phyloP scores from a whole-genome alignment of 148 eudicot species.

The Selenicereus undatus region DNA sequence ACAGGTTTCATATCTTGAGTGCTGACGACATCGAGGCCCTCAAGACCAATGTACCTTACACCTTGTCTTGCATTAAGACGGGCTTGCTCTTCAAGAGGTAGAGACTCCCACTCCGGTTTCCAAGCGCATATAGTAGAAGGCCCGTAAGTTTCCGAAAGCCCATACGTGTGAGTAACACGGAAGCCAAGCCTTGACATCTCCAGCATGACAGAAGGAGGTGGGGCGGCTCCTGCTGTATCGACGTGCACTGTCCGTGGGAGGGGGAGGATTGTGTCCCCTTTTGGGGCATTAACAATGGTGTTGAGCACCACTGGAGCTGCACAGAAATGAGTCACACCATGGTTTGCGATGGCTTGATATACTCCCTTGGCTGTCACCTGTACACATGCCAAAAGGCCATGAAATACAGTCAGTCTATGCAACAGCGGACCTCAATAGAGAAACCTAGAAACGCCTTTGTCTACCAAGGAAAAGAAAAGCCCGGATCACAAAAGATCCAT shows the following conservation, averaged over 20 bases:
- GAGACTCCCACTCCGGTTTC: slow-evolving; percentile 94
- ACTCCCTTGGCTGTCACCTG: slow-evolving; percentile 84
- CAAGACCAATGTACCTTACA: slow-evolving; percentile 62
- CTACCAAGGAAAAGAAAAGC: not conserved
- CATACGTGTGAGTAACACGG: slow-evolving; percentile 86
- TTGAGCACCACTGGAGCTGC: slow-evolving; percentile 98
- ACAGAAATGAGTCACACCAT: slow-evolving; percentile 85
- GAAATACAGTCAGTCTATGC: not conserved
- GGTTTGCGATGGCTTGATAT: slow-evolving; percentile 69
- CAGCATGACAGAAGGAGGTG: slow-evolving; percentile 72
- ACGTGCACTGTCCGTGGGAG: slow-evolving; percentile 68
- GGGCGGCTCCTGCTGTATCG: slow-evolving; percentile 95
- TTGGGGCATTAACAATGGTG: slow-evolving; percentile 67
- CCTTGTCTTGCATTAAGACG: slow-evolving; percentile 81
- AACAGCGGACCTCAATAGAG: not conserved
- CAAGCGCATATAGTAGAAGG: slow-evolving; percentile 87
- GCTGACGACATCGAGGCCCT: slow-evolving; percentile 64
- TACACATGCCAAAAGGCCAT: not conserved
- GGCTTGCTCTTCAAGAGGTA: slow-evolving; percentile 65
- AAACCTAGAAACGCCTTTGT: not conserved
- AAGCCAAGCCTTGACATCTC: slow-evolving; percentile 75
- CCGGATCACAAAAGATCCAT: not conserved
- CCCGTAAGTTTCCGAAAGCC: slow-evolving; percentile 87
- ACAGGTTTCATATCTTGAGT: slow-evolving; percentile 67
- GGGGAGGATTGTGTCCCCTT: slow-evolving; percentile 59